phyloP scores from a whole-genome alignment of 305 asterid species.

The Fraxinus nigra region DNA sequence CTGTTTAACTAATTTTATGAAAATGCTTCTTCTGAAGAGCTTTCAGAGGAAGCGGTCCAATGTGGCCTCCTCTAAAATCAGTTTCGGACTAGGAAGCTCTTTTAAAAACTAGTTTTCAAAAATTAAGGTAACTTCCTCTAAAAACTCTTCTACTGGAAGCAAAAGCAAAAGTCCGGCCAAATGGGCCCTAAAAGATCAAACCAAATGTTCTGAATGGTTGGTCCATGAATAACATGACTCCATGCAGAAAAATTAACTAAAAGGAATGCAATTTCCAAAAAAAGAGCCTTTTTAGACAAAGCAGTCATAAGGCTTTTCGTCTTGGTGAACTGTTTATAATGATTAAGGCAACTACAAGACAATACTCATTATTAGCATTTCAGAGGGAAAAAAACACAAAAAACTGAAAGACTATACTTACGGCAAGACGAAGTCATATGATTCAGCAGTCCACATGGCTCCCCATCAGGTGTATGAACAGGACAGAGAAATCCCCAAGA shows the following conservation, averaged over 20 bases:
- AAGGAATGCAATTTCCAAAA: background rate
- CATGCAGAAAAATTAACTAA: background rate
- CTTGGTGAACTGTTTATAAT: background rate
- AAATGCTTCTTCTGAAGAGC: no score
- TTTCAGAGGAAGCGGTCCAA: background rate
- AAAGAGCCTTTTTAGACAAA: background rate
- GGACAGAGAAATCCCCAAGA: constrained; percentile 98
- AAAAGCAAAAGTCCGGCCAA: background rate
- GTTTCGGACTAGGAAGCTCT: background rate
- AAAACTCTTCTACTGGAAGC: background rate
- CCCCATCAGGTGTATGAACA: constrained; percentile 99
- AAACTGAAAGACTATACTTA: constrained; percentile 41
- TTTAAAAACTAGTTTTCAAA: background rate
- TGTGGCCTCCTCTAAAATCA: background rate
- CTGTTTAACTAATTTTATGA: no score
- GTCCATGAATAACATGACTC: background rate
- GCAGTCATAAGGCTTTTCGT: background rate
- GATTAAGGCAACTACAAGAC: background rate
- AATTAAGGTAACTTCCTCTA: background rate
- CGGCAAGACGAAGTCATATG: constrained; percentile 92
- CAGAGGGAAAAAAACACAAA: background rate
- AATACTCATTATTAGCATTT: background rate
- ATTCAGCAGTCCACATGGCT: constrained; percentile 94
- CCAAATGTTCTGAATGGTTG: background rate
- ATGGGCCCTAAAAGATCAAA: background rate